Conservation (phyloP, 2,329 filamentous ascomycete species). For the Colletotrichum zoysiae region DNA sequence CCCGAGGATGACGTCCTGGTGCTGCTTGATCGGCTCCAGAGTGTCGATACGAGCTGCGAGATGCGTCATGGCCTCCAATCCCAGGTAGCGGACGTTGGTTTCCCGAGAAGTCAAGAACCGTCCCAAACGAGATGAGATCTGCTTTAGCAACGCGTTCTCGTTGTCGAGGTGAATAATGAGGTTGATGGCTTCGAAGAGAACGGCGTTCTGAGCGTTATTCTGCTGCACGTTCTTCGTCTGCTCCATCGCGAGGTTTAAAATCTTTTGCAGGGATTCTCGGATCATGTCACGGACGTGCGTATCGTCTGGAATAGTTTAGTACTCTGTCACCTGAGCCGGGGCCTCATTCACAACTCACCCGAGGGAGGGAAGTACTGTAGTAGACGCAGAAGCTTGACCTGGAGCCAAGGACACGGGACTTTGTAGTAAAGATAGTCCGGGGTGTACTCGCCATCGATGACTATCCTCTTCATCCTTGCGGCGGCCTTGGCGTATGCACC, state of each 20-base stretch:
- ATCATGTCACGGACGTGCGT: conserved; percentile 92
- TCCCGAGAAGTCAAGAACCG: conserved; percentile 97
- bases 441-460: conserved; percentile 90
- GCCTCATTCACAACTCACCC: conserved; percentile 63
- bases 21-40: conserved; percentile 96
- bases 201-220: conserved; percentile 98
- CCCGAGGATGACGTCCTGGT: conserved; percentile 95
- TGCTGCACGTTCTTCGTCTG: conserved; percentile 98
- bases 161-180: conserved; percentile 97
- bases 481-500: conserved; percentile 95
- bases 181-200: conserved; percentile 98
- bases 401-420: conserved; percentile 98
- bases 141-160: conserved; percentile 93
- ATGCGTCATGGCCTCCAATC: conserved; percentile 98
- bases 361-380: conserved; percentile 97
- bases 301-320: conserved; percentile 72
- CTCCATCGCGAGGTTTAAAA: conserved; percentile 91
- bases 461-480: conserved; percentile 86
- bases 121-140: conserved; percentile 90
- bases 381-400: conserved; percentile 91
- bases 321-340: conserved; percentile 18
- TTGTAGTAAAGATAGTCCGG: conserved; percentile 98
- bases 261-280: conserved; percentile 89
- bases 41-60: conserved; percentile 94
- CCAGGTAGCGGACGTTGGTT: conserved; percentile 96